Conservation (phyloP, 805 yeast species). For the Schizosaccharomyces lindneri region DNA sequence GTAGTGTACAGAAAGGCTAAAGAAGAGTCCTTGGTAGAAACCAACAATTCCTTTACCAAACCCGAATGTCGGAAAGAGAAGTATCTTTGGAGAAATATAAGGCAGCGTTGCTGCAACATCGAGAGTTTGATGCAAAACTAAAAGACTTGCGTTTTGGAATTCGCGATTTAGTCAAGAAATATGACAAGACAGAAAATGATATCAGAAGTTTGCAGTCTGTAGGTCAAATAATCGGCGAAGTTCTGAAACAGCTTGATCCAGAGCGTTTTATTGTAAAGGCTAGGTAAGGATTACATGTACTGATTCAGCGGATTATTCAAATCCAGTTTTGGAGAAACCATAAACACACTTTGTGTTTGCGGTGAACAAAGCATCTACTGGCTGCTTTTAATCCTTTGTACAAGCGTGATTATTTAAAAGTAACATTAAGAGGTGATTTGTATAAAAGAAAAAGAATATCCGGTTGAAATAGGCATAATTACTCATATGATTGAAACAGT, state of each 20-base stretch:
- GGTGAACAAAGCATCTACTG: too few relatives aligned
- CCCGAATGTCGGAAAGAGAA: conserved; percentile 21
- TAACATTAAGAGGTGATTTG: too few relatives aligned
- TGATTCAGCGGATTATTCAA: not conserved
- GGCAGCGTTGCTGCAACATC: conserved; percentile 69
- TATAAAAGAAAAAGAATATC: too few relatives aligned
- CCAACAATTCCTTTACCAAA: not conserved
- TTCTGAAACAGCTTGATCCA: conserved; percentile 78
- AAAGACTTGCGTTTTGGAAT: conserved; percentile 63
- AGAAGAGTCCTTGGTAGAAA: not conserved
- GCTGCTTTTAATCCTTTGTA: too few relatives aligned
- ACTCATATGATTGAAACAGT: too few relatives aligned
- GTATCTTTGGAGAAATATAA: conserved; percentile 58
- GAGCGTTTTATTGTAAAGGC: conserved; percentile 32
- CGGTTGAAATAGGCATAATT: too few relatives aligned
- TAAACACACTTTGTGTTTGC: too few relatives aligned
- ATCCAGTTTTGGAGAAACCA: too few relatives aligned
- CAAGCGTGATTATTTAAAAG: too few relatives aligned
- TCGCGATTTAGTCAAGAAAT: conserved; percentile 59
- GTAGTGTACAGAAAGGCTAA: too few relatives aligned
- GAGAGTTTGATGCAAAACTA: conserved; percentile 79
- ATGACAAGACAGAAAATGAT: conserved; percentile 85
- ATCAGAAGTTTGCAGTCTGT: conserved; percentile 91
- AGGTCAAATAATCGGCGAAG: conserved; percentile 93
- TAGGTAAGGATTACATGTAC: not conserved